phyloP scores from a whole-genome alignment of 345 rosid genomes.

The Citrus hindsii region DNA sequence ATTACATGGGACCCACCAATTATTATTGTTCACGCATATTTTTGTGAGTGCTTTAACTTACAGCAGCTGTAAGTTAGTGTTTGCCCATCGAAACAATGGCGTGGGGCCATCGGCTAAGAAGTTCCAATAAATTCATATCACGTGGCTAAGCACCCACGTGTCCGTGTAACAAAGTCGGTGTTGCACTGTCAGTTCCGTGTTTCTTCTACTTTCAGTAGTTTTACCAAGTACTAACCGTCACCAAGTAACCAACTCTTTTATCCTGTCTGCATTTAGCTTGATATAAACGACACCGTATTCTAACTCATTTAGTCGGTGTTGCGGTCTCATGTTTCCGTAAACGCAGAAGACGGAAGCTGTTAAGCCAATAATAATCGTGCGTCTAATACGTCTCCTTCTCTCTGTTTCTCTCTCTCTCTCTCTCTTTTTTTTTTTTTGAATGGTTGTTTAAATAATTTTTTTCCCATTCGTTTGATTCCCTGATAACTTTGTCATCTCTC shows the following conservation, averaged over 20 bases:
- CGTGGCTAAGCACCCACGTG: background rate
- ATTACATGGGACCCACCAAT: too few relatives aligned
- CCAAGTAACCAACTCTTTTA: background rate
- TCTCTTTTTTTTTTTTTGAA: too few relatives aligned
- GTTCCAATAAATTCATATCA: background rate
- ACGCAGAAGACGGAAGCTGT: background rate
- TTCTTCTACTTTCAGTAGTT: too few relatives aligned
- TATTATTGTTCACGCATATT: too few relatives aligned
- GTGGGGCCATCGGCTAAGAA: too few relatives aligned
- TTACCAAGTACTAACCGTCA: background rate
- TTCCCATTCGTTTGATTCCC: background rate
- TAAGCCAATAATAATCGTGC: background rate
- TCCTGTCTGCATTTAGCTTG: background rate
- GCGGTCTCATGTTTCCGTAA: background rate
- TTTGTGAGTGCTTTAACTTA: too few relatives aligned
- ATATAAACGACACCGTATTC: background rate
- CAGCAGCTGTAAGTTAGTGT: too few relatives aligned
- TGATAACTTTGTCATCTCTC: background rate
- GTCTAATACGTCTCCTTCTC: background rate
- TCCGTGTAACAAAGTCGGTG: background rate
- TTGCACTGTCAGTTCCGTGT: background rate
- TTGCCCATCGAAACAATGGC: too few relatives aligned
- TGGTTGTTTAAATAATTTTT: too few relatives aligned
- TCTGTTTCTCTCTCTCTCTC: background rate
- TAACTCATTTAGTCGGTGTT: too few relatives aligned